A percentile compares a stretch with the other conserved stretches of the same genome.
Conservation (phyloP, 495 filamentous ascomycete genomes). For the Copromyces sp. region DNA sequence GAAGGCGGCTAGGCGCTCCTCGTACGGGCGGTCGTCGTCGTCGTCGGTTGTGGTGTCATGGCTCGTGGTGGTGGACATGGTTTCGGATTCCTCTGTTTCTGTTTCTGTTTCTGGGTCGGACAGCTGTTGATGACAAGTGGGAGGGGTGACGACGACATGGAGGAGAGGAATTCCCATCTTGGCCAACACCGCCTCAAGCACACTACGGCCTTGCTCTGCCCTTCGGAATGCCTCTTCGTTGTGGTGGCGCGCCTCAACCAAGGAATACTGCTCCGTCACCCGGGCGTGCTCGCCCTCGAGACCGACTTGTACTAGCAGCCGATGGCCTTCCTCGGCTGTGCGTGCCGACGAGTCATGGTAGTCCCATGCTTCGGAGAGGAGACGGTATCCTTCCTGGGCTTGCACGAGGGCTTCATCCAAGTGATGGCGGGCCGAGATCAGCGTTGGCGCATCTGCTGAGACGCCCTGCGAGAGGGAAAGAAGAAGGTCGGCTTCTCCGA, state of each 20-base stretch:
- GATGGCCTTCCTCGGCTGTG: background rate
- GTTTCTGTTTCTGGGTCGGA: background rate
- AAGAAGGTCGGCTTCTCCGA: background rate
- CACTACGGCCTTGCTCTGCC: background rate
- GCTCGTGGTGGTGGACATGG: background rate
- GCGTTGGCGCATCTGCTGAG: background rate
- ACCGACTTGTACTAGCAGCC: background rate
- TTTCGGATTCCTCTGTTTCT: background rate
- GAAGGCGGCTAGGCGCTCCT: background rate
- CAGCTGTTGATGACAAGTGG: background rate
- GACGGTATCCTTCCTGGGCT: background rate
- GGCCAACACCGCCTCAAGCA: background rate
- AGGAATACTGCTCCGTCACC: fast-evolving
- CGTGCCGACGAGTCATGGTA: background rate
- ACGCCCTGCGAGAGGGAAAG: background rate
- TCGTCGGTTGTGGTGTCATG: background rate
- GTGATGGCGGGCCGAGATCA: background rate
- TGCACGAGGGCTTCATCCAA: background rate
- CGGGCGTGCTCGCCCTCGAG: background rate
- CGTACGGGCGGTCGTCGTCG: background rate
- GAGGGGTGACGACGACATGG: background rate
- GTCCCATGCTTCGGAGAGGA: background rate
- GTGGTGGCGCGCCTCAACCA: background rate
- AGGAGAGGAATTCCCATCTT: background rate
- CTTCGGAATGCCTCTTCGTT: background rate